Evolutionary conservation across 345 rosid species (phyloP), one percentile per base, ranked within the genome.

Genomic region (Citrus trifoliata): DNA sequence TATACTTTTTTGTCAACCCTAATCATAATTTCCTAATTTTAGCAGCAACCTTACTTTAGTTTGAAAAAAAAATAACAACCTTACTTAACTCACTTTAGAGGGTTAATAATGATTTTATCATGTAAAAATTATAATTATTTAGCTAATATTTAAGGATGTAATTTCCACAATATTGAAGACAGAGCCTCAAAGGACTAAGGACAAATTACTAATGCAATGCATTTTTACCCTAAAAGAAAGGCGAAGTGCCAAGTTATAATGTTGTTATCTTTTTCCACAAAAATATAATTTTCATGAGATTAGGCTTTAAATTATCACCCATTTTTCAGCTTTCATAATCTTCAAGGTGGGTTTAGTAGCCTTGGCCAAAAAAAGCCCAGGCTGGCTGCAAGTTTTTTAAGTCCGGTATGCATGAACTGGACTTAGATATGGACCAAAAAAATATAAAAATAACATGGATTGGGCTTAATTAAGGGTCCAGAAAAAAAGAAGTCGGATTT

Each of bases 1-100:
- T 0, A 38, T 0, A 38, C 0, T 0, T 38, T 38, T 38, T 38
- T 38, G 2, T 0, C 40, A 38, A 38, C 2, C 40, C 40, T 7
- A 38, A 38, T 38, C 40, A 38, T 38, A 38, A 38, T 38, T 38
- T 38, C 40, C 10, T 38, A 2, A 0, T 38, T 38, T 38, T 0
- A 38, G 40, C 10, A 38, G 10, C 0, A 38, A 7, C 40, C 40
- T 7, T 38, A 38, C 40, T 38, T 38, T 38, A 38, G 40, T 38
- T 38, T 38, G 10, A 38, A 38, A 38, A 38, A 38, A 38, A 38
- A 7, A 38, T 2, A 40, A 0, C 13, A 9, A 18, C 56, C 77
- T 74, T 16, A 16, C 77, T 38, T 53, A 71, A 56, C 40, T 60
- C 7, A 25, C 25, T 55, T 46, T 33, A 7, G 35, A 18, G 33